phyloP scores from a whole-genome alignment of 2,329 filamentous ascomycete species.

The Myriangium duriaei region DNA sequence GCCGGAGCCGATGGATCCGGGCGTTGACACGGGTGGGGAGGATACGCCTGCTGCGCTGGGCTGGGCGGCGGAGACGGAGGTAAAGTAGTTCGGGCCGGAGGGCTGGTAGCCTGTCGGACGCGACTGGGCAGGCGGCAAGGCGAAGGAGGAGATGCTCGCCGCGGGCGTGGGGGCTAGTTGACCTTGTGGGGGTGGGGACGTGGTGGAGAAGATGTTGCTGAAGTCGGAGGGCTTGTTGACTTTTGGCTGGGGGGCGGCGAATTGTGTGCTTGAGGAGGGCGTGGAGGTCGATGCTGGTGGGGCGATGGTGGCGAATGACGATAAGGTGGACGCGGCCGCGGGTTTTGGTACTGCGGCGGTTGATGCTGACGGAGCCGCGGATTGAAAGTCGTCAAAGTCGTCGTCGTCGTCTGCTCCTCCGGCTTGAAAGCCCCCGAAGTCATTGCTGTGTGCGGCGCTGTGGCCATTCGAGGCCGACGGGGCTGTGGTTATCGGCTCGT shows the following conservation, averaged over 20 bases:
- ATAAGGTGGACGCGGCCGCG: slow-evolving; percentile 24
- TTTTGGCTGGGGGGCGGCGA: slow-evolving; percentile 75
- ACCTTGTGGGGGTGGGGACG: slow-evolving; percentile 56
- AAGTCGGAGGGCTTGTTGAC: slow-evolving; percentile 69
- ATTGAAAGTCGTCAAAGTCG: slow-evolving; percentile 97
- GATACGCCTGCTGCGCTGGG: slow-evolving; percentile 24
- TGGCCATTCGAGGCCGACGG: slow-evolving; percentile 34
- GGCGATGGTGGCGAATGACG: slow-evolving; percentile 26
- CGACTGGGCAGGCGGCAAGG: slow-evolving; percentile 26
- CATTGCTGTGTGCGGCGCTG: slow-evolving; percentile 60
- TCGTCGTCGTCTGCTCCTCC: slow-evolving; percentile 62
- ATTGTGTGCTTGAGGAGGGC: slow-evolving; percentile 50
- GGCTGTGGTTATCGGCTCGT: slow-evolving; percentile 52
- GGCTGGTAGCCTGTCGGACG: slow-evolving; percentile 56
- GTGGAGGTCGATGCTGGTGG: slow-evolving; percentile 35
- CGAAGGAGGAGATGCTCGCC: slow-evolving; percentile 19
- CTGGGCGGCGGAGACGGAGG: slow-evolving; percentile 48
- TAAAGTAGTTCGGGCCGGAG: slow-evolving; percentile 85
- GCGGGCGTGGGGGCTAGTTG: slow-evolving; percentile 26
- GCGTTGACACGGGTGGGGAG: slow-evolving; percentile 30
- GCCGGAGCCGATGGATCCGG: slow-evolving; percentile 23
- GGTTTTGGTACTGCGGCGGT: slow-evolving; percentile 31
- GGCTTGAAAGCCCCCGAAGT: slow-evolving; percentile 96
- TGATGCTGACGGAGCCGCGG: slow-evolving; percentile 50
- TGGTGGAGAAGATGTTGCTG: slow-evolving; percentile 69